These are phyloP conservation scores for Rhodamnia rubescens DNA, from an alignment of 345 rosid genomes.

Conservation along the genomic window DNA sequence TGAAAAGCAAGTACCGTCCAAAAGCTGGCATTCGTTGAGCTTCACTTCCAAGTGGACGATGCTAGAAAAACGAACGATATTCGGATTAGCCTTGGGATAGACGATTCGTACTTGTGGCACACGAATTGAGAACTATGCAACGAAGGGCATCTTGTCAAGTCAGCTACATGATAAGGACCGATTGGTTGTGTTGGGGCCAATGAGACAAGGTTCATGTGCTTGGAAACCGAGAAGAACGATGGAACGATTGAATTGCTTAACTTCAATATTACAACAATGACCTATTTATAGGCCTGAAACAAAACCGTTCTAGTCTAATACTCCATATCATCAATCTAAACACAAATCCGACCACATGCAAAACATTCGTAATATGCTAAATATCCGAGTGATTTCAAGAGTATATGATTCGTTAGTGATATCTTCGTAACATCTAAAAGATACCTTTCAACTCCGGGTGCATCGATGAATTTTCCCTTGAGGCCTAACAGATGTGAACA, in stretches of 20 bases:
- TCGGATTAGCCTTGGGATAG: neutral
- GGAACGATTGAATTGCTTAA: neutral
- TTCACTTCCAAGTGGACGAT: neutral
- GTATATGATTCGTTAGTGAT: neutral
- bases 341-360: neutral
- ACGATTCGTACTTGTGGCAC: neutral
- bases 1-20: neutral
- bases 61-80: neutral
- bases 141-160: neutral
- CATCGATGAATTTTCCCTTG: neutral
- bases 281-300: neutral
- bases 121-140: neutral
- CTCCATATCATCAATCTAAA: neutral
- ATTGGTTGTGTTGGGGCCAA: neutral
- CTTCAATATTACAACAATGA: neutral
- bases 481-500: neutral
- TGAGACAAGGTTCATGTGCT: neutral
- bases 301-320: neutral
- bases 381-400: neutral
- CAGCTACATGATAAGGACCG: neutral
- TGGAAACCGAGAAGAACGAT: neutral
- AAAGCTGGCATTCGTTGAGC: neutral
- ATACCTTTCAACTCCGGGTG: neutral
- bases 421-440: neutral
- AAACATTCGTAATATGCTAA: neutral